phyloP scores from a whole-genome alignment of 2,329 filamentous ascomycete genomes.

The Bimuria novae-zelandiae region DNA sequence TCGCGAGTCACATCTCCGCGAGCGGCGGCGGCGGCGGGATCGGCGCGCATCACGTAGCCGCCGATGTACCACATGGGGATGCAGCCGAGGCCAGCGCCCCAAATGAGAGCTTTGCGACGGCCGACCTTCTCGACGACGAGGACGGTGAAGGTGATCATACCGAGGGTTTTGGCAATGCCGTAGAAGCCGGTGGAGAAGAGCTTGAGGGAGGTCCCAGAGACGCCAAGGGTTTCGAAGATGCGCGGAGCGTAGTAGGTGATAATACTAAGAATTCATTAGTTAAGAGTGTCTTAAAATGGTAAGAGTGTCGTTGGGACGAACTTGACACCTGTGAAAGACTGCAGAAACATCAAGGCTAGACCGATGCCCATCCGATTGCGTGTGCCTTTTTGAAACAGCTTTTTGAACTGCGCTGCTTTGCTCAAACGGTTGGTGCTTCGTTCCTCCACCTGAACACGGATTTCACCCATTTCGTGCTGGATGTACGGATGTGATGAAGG shows the following conservation, averaged over 20 bases:
- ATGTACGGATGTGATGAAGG: slow-evolving; percentile 50
- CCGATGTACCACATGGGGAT: slow-evolving; percentile 58
- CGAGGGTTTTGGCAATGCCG: slow-evolving; percentile 48
- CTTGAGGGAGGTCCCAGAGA: slow-evolving; percentile 47
- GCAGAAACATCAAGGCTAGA: slow-evolving; percentile 45
- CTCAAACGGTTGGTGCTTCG: slow-evolving; percentile 34
- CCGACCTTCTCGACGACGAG: slow-evolving; percentile 48
- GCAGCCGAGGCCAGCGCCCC: slow-evolving; percentile 55
- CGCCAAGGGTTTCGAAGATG: slow-evolving; percentile 51
- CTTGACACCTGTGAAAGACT: slow-evolving; percentile 42
- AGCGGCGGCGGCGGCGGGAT: slow-evolving; percentile 52
- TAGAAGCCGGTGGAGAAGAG: slow-evolving; percentile 59
- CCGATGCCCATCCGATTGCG: slow-evolving; percentile 47
- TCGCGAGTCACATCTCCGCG: slow-evolving; percentile 49
- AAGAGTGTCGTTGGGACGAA: background rate
- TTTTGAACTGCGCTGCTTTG: slow-evolving; percentile 39
- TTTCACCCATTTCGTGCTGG: slow-evolving; percentile 56
- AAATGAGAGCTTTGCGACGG: slow-evolving; percentile 50
- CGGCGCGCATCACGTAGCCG: slow-evolving; percentile 58
- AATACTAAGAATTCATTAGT: slow-evolving; percentile 29
- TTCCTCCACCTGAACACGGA: slow-evolving; percentile 45
- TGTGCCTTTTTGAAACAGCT: slow-evolving; percentile 46
- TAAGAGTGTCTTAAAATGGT: no score
- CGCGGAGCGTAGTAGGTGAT: slow-evolving; percentile 45
- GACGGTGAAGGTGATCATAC: slow-evolving; percentile 48